Conservation (phyloP, 345 rosid genomes). For the Reutealis trisperma region DNA sequence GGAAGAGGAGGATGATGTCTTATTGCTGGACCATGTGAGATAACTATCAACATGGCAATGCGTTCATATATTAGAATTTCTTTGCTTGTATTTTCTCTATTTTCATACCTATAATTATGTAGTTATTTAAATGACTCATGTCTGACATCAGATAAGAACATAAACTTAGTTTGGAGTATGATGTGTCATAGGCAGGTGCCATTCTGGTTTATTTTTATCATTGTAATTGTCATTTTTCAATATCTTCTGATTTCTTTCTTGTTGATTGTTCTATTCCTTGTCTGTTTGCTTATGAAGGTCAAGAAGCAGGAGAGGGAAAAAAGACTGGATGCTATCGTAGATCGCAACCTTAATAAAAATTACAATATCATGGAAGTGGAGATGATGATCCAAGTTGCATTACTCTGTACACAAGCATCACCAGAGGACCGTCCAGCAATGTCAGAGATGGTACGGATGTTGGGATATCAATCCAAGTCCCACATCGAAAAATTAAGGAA, state of each 20-base stretch:
- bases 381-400: slow-evolving; percentile 88
- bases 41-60: background rate
- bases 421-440: slow-evolving; percentile 89
- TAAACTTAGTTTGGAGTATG: background rate
- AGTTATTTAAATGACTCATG: background rate
- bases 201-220: background rate
- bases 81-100: slow-evolving; percentile 10
- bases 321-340: slow-evolving; percentile 78
- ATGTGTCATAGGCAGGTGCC: background rate
- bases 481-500: too few relatives aligned
- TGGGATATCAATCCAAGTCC: too few relatives aligned
- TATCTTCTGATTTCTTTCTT: background rate
- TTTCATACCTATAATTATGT: background rate
- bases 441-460: slow-evolving; percentile 91
- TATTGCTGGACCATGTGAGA: slow-evolving; percentile 90
- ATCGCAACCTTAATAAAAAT: slow-evolving; percentile 56
- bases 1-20: slow-evolving; percentile 96
- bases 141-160: background rate
- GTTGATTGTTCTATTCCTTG: background rate
- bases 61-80: background rate
- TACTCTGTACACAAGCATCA: slow-evolving; percentile 82
- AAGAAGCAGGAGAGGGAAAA: slow-evolving; percentile 93
- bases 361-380: slow-evolving; percentile 72
- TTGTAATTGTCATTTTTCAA: background rate
- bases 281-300: slow-evolving; percentile 53